Evolutionary conservation across 257 asterid species (phyloP).

Genomic region (Solanum gandarillasii): DNA sequence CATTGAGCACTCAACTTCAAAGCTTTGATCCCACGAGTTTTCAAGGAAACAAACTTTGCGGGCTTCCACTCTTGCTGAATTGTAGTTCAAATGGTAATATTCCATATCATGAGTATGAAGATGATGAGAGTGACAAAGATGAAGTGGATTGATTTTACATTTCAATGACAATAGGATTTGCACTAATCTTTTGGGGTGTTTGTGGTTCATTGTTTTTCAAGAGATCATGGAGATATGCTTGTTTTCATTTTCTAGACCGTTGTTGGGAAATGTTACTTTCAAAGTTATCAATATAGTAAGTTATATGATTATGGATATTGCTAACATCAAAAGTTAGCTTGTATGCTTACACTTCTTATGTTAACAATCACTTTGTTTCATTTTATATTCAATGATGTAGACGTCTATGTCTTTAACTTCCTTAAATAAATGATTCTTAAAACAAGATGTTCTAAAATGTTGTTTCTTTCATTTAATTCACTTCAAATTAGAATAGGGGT

Average conservation of each 20-base stretch:
- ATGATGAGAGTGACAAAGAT: background rate
- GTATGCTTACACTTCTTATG: background rate
- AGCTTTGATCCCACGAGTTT: background rate
- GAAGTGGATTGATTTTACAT: constrained; percentile 2
- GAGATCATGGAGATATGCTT: background rate
- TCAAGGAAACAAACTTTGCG: background rate
- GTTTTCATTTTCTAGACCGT: background rate
- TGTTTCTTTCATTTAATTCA: no score
- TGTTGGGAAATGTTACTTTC: background rate
- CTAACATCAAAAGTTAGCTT: background rate
- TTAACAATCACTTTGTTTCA: background rate
- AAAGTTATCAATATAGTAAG: background rate
- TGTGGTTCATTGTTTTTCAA: background rate
- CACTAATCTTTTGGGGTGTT: constrained; percentile 1
- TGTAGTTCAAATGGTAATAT: background rate
- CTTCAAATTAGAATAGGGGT: no score
- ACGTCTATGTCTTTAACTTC: no score
- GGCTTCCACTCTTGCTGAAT: background rate
- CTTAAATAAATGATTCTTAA: no score
- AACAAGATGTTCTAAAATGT: no score
- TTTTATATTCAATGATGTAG: background rate
- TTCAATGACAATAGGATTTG: constrained; percentile 7
- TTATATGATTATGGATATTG: background rate
- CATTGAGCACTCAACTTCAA: constrained; percentile 5
- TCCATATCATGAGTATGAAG: background rate